These are phyloP conservation scores for Fusarium scirpi DNA, from an alignment of 2,329 filamentous ascomycete species.

Conservation along the genomic window DNA sequence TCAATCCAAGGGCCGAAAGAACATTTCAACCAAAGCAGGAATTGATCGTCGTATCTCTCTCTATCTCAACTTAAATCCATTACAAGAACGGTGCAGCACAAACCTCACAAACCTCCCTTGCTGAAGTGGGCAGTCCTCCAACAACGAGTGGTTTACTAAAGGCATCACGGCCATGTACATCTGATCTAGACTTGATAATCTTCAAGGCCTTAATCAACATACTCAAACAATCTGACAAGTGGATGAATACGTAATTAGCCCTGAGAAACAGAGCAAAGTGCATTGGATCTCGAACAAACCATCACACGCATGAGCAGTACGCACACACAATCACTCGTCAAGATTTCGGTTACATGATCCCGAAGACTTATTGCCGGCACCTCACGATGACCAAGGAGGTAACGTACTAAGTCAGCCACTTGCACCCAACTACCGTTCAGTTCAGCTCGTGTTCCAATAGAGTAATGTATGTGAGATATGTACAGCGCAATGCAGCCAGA, in stretches of 20 bases:
- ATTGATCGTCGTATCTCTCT: neutral
- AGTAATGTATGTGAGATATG: neutral
- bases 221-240: neutral
- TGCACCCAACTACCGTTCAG: neutral
- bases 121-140: neutral
- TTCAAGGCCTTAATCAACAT: neutral
- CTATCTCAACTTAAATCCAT: neutral
- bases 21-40: neutral
- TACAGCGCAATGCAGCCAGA: neutral
- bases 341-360: constrained; percentile 10
- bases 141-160: neutral
- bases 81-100: neutral
- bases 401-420: neutral
- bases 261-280: neutral
- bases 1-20: neutral
- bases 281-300: neutral
- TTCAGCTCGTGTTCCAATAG: constrained; percentile 5
- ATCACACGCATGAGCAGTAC: neutral
- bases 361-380: neutral
- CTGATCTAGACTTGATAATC: neutral
- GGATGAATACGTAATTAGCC: neutral
- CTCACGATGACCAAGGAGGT: neutral
- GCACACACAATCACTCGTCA: neutral
- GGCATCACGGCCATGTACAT: neutral
- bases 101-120: neutral